Evolutionary conservation across 2,329 filamentous ascomycete genomes (phyloP).

Genomic region (Aaosphaeria arxii): DNA sequence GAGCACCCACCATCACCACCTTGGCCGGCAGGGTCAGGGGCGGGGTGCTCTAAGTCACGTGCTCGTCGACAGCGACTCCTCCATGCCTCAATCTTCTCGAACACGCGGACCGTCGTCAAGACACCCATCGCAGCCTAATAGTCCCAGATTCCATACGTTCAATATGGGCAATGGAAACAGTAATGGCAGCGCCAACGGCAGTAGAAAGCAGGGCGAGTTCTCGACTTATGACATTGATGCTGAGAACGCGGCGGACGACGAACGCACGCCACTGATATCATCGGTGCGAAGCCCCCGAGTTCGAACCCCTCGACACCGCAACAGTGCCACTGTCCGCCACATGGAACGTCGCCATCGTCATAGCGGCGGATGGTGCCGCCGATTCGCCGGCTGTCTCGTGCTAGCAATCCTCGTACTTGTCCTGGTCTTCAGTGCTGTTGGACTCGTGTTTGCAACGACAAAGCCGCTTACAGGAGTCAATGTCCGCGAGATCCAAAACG

Average conservation of each 20-base stretch:
- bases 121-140: constrained; percentile 65
- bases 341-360: constrained; percentile 65
- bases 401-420: constrained; percentile 78
- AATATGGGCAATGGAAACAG: constrained; percentile 36
- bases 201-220: constrained; percentile 59
- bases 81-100: constrained; percentile 70
- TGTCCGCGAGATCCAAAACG: constrained; percentile 78
- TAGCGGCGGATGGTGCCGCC: constrained; percentile 58
- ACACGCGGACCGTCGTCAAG: constrained; percentile 58
- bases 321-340: constrained; percentile 60
- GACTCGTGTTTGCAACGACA: constrained; percentile 87
- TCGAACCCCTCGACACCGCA: constrained; percentile 47
- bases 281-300: constrained; percentile 59
- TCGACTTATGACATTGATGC: constrained; percentile 80
- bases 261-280: constrained; percentile 76
- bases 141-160: constrained; percentile 56
- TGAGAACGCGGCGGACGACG: constrained; percentile 75
- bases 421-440: constrained; percentile 79
- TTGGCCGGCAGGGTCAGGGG: constrained; percentile 73
- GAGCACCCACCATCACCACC: constrained; percentile 76
- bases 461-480: constrained; percentile 79
- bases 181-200: constrained; percentile 25
- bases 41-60: constrained; percentile 68
- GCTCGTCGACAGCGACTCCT: constrained; percentile 53
- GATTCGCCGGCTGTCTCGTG: constrained; percentile 82